Conservation (phyloP, 2,329 filamentous ascomycete genomes). For the Xylaria digitata region DNA sequence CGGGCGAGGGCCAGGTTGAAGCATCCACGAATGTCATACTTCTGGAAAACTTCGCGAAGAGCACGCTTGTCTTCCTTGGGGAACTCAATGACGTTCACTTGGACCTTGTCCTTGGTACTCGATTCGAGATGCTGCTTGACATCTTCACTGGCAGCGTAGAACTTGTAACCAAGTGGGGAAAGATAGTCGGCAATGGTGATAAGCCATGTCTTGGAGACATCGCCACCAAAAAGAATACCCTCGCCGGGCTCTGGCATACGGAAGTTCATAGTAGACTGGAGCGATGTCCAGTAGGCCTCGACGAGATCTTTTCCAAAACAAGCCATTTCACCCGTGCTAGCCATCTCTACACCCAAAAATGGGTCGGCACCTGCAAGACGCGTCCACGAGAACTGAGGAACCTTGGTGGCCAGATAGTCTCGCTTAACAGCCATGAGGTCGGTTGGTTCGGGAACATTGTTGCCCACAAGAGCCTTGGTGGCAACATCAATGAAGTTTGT, state of each 20-base stretch:
- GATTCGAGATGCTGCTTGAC: conserved; percentile 88
- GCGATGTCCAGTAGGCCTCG: conserved; percentile 96
- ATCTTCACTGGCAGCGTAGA: conserved; percentile 83
- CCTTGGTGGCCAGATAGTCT: conserved; percentile 95
- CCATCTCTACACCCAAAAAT: conserved; percentile 98
- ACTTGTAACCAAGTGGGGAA: conserved; percentile 90
- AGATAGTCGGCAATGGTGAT: conserved; percentile 87
- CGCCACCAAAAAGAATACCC: conserved; percentile 93
- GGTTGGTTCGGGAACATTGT: conserved; percentile 82
- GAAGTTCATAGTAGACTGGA: conserved; percentile 99
- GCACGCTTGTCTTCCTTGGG: conserved; percentile 96
- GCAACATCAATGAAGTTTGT: conserved; percentile 97
- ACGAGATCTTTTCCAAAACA: conserved; percentile 97
- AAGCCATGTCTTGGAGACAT: conserved; percentile 77
- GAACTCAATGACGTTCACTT: conserved; percentile 93
- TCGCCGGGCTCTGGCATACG: conserved; percentile 93
- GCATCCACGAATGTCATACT: conserved; percentile 93
- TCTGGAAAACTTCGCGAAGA: conserved; percentile 93
- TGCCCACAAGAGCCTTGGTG: conserved; percentile 88
- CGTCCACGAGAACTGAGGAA: conserved; percentile 99
- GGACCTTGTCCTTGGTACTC: conserved; percentile 71
- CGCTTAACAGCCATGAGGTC: conserved; percentile 92
- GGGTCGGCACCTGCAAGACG: conserved; percentile 96
- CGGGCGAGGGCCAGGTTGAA: conserved; percentile 92
- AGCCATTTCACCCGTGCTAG: conserved; percentile 96